Base-by-base conservation (phyloP, 805 yeast species). In the Suhomyces pyralidae region DNA sequence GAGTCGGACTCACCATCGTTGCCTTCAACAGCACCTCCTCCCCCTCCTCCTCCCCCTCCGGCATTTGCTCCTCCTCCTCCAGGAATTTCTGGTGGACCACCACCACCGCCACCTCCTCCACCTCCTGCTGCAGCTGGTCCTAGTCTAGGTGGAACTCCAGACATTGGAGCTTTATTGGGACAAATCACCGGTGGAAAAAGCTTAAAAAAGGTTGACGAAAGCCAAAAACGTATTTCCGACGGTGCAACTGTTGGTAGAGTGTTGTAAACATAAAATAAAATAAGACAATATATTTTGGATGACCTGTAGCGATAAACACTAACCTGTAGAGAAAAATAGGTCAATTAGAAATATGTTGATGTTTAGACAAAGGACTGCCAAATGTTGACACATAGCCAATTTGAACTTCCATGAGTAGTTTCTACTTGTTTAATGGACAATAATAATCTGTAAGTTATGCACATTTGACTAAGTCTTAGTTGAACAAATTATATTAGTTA, bases 111-210 rank as follows among this genome's bases (percentile, higher is more conserved):
- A 7, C 60, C 66, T 6, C 63, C 73, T 28, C 65, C 70, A 20
- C 65, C 76, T 6, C 73, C 79, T 9, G 61, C 65, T 12, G 59
- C 65, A 12, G 65, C 71, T n/a, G 55, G 68, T 17, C 68, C 75
- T 52, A 55, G 68, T 42, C 55, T 70, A 7, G 66, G 68, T 45
- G 58, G 65, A 20, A 40, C 65, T 55, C 58, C 73, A 6, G 69
- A 75, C 43, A 65, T 85, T 24, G 61, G 73, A 42, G 83, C 84
- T 1, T 69, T 81, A 49, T 69, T 85, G 50, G 84, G 85, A 3
- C 84, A 84, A 62, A 84, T 84, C 49, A 70, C 72, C 9, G 70
- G 78, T 0, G 90, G 90, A 3, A 74, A 67, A 38, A 48, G 74
- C 2, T 74, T 84, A 62, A 78, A 71, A 54, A 81, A 73, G 58